Evolutionary conservation across 768 basidiomycete species (phyloP).

Genomic region (Lenzites betulinus): DNA sequence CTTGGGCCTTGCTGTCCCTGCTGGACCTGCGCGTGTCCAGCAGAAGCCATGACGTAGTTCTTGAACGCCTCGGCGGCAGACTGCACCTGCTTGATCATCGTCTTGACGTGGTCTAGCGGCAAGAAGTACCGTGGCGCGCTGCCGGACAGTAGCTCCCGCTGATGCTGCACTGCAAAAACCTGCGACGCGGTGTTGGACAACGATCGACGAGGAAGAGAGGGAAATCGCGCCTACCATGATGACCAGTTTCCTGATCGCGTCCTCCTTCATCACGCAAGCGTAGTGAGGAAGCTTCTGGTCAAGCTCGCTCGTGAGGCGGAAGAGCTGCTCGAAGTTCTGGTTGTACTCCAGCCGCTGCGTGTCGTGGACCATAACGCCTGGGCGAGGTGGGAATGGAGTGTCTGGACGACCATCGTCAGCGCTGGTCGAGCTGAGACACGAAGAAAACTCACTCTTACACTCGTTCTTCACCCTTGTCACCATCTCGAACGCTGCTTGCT

Average conservation of each 20-base stretch:
- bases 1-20: no score
- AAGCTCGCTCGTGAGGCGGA: slow-evolving; percentile 47
- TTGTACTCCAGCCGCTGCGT: slow-evolving; percentile 59
- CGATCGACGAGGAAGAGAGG: no score
- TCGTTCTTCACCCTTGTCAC: slow-evolving; percentile 6
- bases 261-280: slow-evolving; percentile 50
- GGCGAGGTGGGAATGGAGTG: slow-evolving; percentile 30
- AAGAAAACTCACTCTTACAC: slow-evolving; percentile 4
- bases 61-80: slow-evolving; percentile 45
- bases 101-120: slow-evolving; percentile 28
- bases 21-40: background rate
- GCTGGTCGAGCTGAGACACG: no score
- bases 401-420: background rate
- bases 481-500: slow-evolving; percentile 10
- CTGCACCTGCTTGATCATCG: slow-evolving; percentile 46
- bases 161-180: slow-evolving; percentile 36
- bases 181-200: slow-evolving; percentile 4
- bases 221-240: slow-evolving; percentile 49
- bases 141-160: slow-evolving; percentile 37
- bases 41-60: background rate
- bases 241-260: slow-evolving; percentile 49
- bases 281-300: slow-evolving; percentile 53
- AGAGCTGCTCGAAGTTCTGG: slow-evolving; percentile 49
- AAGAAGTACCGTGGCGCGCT: slow-evolving; percentile 36
- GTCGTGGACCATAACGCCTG: slow-evolving; percentile 44